Conservation (phyloP, 2,329 filamentous ascomycete species). For the Cladosporium sp. region DNA sequence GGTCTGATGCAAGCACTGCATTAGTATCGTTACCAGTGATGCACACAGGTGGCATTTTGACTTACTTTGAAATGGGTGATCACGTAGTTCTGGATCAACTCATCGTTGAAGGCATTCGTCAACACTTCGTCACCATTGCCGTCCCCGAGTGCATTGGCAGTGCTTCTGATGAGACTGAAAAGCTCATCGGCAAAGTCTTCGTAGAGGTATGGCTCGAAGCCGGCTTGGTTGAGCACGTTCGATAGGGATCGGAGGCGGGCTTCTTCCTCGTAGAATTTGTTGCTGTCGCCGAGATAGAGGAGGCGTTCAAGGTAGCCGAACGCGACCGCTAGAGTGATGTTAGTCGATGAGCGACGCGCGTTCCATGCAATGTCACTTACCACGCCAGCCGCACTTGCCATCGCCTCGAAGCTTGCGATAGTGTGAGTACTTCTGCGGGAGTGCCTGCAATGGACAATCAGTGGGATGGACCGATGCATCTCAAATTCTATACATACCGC, state of each 20-base stretch:
- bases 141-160: constrained; percentile 54
- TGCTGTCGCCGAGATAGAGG: constrained; percentile 60
- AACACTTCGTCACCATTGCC: constrained; percentile 46
- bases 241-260: constrained; percentile 68
- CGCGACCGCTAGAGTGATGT: constrained; percentile 64
- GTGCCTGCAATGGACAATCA: constrained; percentile 49
- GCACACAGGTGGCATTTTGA: background rate
- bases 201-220: constrained; percentile 65
- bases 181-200: constrained; percentile 82
- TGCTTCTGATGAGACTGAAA: constrained; percentile 60
- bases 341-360: constrained; percentile 24
- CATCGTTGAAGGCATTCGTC: constrained; percentile 65
- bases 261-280: constrained; percentile 65
- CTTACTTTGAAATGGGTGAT: constrained; percentile 73
- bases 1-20: constrained; percentile 48
- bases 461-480: background rate
- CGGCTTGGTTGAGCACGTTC: constrained; percentile 64
- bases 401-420: constrained; percentile 87
- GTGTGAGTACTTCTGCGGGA: constrained; percentile 79
- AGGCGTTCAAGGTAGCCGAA: constrained; percentile 92
- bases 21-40: constrained; percentile 10
- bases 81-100: constrained; percentile 63
- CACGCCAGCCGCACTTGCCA: constrained; percentile 96
- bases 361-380: constrained; percentile 51
- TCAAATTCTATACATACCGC: constrained; percentile 54